Base-by-base conservation (phyloP, 2,329 filamentous ascomycete species). In the Paraphaeosphaeria minitans region DNA sequence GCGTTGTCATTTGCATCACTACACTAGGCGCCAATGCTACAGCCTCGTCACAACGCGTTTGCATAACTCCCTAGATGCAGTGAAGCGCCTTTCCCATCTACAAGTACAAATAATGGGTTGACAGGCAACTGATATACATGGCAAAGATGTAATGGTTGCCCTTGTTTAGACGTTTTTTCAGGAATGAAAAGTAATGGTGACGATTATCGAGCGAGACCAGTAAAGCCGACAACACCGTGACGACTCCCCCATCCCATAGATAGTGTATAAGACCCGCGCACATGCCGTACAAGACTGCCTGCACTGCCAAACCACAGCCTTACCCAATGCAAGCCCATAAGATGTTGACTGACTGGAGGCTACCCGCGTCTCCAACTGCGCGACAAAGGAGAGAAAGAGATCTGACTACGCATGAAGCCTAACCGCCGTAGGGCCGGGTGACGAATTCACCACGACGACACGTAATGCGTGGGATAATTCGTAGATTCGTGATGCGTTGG, bases 101-200 rank as follows among this genome's bases (percentile, higher is more conserved):
- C 16, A 50, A 21, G 31, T 43, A 33, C 45, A 56, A 62, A 51
- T 53, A n/a, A 53, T 58, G 61, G 52, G 16, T 69, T 72, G 70
- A 71, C 60, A 72, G 73, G 70, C 72, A 75, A 75, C 73, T 60
- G 70, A 55, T 55, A 69, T 66, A 70, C 67, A 75, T 75, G 70
- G 68, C 63, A 69, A 71, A 60, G 71, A 75, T 64, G 60, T 70
- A 75, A 70, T 71, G 63, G 72, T 63, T 72, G 72, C 71, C 72
- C 72, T 67, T 50, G 16, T 60, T 68, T 74, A 70, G 56, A 62
- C 49, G 57, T 66, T 67, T 53, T 70, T 60, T 55, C 61, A 33
- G 35, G 19, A 21, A 33, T 49, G 19, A 21, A 35, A 33, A 37
- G 7, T 1, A 39, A 39, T 8, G 13, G 51, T 29, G 19, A 41